Evolutionary conservation across 805 yeast genomes (phyloP).

Genomic region (Clavispora phyllophila): DNA sequence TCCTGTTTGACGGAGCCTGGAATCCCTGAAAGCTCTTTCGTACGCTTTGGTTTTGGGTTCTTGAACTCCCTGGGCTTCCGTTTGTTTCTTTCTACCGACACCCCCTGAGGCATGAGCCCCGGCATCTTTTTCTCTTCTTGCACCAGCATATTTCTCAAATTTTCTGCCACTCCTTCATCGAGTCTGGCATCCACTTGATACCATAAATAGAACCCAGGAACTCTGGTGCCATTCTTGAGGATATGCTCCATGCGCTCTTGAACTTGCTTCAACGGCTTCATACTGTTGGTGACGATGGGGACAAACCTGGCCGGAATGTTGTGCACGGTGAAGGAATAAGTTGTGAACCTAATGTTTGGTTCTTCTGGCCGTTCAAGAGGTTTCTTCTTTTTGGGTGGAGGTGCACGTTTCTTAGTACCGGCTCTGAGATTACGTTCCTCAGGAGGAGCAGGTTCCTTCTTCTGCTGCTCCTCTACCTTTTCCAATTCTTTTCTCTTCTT

Average conservation of each 20-base stretch:
- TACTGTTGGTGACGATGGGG: conserved; percentile 63
- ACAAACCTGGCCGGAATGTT: conserved; percentile 64
- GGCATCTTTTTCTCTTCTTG: conserved; percentile 47
- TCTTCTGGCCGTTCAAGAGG: conserved; percentile 29
- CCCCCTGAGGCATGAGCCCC: conserved; percentile 23
- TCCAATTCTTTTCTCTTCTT: conserved; percentile 18
- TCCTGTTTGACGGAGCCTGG: not conserved
- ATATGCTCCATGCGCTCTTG: conserved; percentile 57
- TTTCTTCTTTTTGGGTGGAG: conserved; percentile 8
- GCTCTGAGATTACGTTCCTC: conserved; percentile 10
- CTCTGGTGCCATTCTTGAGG: conserved; percentile 54
- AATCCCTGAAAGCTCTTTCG: conserved; percentile 8
- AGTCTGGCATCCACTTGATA: conserved; percentile 73
- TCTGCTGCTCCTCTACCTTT: conserved; percentile 11
- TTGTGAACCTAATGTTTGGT: conserved; percentile 48
- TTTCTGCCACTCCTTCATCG: conserved; percentile 64
- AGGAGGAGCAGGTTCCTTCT: conserved; percentile 4
- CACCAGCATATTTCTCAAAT: conserved; percentile 51
- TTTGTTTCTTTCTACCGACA: conserved; percentile 21
- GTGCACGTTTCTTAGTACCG: conserved; percentile 11
- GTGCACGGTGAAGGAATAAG: conserved; percentile 60
- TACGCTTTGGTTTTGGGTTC: conserved; percentile 15
- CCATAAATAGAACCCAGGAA: conserved; percentile 69
- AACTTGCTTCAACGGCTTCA: conserved; percentile 52
- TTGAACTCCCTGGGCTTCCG: conserved; percentile 27